Percentiles rank a stretch among this genome's conserved stretches.
Evolutionary conservation across 192 early-diverging fungal genomes (phyloP).

Genomic region (Podila clonocystis): DNA sequence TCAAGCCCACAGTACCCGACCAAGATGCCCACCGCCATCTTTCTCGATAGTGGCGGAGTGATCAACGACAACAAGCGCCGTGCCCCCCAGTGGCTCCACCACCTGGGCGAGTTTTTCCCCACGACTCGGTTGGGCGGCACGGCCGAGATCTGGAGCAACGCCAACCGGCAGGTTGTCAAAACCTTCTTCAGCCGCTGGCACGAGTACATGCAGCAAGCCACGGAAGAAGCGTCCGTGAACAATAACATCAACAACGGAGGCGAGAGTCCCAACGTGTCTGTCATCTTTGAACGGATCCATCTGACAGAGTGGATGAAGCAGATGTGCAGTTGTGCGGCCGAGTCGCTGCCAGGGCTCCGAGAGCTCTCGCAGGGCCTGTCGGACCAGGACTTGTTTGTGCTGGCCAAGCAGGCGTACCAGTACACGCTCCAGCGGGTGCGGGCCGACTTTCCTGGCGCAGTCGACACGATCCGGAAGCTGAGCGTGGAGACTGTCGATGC

Average conservation of each 20-base stretch:
- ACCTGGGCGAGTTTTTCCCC: conserved; percentile 34
- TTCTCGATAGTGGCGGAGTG: conserved; percentile 41
- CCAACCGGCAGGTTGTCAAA: conserved; percentile 21
- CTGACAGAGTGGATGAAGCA: conserved; percentile 33
- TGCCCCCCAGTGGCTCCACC: conserved; percentile 37
- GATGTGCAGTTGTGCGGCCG: conserved; percentile 21
- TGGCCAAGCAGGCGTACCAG: conserved; percentile 23
- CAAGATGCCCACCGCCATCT: conserved; percentile 38
- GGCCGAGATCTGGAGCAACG: conserved; percentile 23
- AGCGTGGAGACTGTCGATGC: background rate
- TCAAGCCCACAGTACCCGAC: conserved; percentile 10
- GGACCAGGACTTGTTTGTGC: conserved; percentile 16
- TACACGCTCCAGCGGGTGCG: conserved; percentile 31
- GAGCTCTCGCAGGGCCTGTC: conserved; percentile 9
- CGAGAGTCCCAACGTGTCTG: conserved; percentile 15
- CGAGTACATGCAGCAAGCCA: conserved; percentile 33
- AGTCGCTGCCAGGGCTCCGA: background rate
- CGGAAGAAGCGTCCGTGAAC: background rate
- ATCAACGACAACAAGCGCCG: conserved; percentile 43
- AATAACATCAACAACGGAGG: background rate
- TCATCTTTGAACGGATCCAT: conserved; percentile 39
- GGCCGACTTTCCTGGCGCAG: conserved; percentile 34
- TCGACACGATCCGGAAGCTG: conserved; percentile 24
- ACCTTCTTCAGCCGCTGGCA: conserved; percentile 37
- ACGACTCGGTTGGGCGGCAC: conserved; percentile 23